Conservation (phyloP, 139 green algal species). For the Pseudopediastrum boryanum region DNA sequence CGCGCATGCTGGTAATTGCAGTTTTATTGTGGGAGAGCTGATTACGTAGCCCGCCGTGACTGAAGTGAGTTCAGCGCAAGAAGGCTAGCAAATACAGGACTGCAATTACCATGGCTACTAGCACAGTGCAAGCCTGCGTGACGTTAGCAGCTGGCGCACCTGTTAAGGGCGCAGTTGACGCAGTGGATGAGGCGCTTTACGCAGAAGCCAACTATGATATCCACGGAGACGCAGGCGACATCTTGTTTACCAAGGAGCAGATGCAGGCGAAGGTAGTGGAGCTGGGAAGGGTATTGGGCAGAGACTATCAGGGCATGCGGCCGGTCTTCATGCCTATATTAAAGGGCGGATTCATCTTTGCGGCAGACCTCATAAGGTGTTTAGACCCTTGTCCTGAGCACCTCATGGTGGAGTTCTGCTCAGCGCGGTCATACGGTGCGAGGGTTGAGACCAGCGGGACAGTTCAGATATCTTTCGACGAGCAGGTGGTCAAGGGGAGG, state of each 20-base stretch:
- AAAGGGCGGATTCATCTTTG: conserved; percentile 34
- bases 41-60: too few species aligned
- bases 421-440: conserved; percentile 30
- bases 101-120: too few species aligned
- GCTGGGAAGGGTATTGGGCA: conserved; percentile 1
- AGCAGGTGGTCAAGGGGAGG: conserved; percentile 11
- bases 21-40: too few species aligned
- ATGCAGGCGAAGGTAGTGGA: neutral
- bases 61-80: too few species aligned
- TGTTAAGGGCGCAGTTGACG: too few species aligned
- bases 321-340: conserved; percentile 33
- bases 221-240: conserved; percentile 8
- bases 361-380: conserved; percentile 17
- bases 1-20: too few species aligned
- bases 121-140: too few species aligned
- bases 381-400: conserved; percentile 30
- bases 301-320: conserved; percentile 8
- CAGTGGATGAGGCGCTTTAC: too few species aligned
- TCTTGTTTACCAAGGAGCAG: conserved; percentile 35
- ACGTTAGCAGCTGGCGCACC: too few species aligned
- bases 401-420: conserved; percentile 14
- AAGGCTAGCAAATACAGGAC: too few species aligned
- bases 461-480: conserved; percentile 33
- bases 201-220: conserved; percentile 9
- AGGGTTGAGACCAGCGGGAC: conserved; percentile 29